Evolutionary conservation across 768 basidiomycete genomes (phyloP).

Genomic region (Trametes punicea): DNA sequence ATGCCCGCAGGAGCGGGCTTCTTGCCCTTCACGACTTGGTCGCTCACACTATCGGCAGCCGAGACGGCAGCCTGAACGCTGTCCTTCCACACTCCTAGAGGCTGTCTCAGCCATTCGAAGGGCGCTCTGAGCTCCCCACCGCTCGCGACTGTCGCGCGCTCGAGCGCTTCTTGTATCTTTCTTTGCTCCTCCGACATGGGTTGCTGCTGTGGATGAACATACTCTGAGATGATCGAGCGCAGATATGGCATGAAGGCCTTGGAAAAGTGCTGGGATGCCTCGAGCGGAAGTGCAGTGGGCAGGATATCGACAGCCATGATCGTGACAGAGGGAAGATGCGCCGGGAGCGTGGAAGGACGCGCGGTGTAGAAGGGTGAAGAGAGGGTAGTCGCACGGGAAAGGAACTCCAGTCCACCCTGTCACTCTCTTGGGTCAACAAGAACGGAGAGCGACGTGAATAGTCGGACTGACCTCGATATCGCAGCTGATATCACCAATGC

Average conservation of each 20-base stretch:
- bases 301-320: conserved; percentile 93
- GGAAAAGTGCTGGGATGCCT: conserved; percentile 80
- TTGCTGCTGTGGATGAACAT: conserved; percentile 22
- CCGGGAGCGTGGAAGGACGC: conserved; percentile 39
- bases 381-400: conserved; percentile 73
- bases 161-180: conserved; percentile 43
- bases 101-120: conserved; percentile 57
- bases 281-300: conserved; percentile 77
- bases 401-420: conserved; percentile 83
- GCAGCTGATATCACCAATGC: conserved; percentile 86
- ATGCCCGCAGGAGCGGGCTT: not conserved
- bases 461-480: conserved; percentile 60
- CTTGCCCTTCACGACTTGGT: not conserved
- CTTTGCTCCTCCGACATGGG: conserved; percentile 23
- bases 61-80: not conserved
- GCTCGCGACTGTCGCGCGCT: conserved; percentile 68
- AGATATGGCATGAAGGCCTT: conserved; percentile 65
- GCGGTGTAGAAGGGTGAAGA: conserved; percentile 67
- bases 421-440: not conserved
- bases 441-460: not conserved
- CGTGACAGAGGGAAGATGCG: conserved; percentile 54
- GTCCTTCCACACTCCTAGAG: conserved; percentile 44
- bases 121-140: conserved; percentile 50
- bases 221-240: conserved; percentile 46
- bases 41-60: not conserved